These are phyloP conservation scores for Eimeria brunetti DNA, from an alignment of 169 alveolate species.

Conservation along the genomic window DNA sequence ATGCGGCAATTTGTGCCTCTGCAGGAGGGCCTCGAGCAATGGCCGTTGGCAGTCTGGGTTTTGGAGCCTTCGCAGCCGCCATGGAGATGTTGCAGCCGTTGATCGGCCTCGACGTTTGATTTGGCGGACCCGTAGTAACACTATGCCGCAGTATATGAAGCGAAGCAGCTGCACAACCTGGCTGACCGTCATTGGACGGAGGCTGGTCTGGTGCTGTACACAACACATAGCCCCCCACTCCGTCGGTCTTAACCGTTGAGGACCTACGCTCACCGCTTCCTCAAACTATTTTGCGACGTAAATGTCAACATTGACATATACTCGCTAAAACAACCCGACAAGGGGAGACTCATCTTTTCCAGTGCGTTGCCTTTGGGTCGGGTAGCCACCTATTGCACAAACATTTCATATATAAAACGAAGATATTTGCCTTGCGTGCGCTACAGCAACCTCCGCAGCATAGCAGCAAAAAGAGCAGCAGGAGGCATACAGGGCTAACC, in stretches of 20 bases:
- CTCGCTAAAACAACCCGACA: neutral
- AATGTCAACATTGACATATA: neutral
- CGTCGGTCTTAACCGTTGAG: neutral
- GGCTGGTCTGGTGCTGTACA: neutral
- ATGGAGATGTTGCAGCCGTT: slow-evolving; percentile 82
- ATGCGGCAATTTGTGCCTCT: neutral
- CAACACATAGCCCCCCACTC: neutral
- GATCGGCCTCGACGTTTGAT: slow-evolving; percentile 29
- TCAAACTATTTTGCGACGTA: neutral
- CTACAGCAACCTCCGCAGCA: neutral
- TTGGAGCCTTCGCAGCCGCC: slow-evolving; percentile 87
- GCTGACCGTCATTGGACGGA: neutral
- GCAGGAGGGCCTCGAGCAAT: slow-evolving; percentile 84
- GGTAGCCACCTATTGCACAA: slow-evolving; percentile 70
- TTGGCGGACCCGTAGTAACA: neutral
- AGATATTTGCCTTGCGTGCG: neutral
- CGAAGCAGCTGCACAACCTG: neutral
- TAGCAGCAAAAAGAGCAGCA: neutral
- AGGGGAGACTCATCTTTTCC: slow-evolving; percentile 46
- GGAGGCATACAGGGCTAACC: slow-evolving; percentile 55
- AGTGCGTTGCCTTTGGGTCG: slow-evolving; percentile 78
- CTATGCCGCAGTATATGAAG: neutral
- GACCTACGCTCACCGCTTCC: neutral
- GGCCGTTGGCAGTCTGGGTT: slow-evolving; percentile 86
- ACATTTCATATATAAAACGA: neutral